phyloP scores from a whole-genome alignment of 441 rosid genomes.

The Mallotus repandus region DNA sequence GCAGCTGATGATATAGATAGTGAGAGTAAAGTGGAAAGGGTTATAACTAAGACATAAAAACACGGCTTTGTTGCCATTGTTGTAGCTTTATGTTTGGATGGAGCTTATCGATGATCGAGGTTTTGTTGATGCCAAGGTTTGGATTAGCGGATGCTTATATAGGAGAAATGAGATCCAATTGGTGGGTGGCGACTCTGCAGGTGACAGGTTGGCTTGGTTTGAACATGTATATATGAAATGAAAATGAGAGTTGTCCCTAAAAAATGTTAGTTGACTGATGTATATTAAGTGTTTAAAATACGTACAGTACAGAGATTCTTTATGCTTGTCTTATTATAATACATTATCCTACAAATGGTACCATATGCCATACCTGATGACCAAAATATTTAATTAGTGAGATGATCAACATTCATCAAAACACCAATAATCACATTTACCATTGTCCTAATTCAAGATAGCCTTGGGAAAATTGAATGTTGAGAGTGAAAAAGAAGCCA shows the following conservation, averaged over 20 bases:
- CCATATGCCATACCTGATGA: too few species aligned
- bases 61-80: conserved; percentile 28
- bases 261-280: background rate
- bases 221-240: background rate
- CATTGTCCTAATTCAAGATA: too few species aligned
- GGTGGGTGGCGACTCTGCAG: background rate
- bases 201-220: conserved; percentile 22
- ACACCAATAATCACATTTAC: too few species aligned
- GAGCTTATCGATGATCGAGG: background rate
- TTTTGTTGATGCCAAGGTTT: conserved; percentile 4
- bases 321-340: background rate
- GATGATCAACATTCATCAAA: background rate
- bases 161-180: background rate
- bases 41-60: conserved; percentile 11
- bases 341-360: too few species aligned
- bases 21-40: conserved; percentile 18
- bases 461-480: too few species aligned
- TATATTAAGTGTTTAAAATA: background rate
- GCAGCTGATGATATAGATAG: conserved; percentile 12
- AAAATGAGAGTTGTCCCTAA: background rate
- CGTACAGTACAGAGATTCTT: background rate
- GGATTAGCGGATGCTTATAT: conserved; percentile 5
- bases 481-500: background rate
- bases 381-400: background rate
- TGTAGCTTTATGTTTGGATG: background rate